Evolutionary conservation across 2,329 filamentous ascomycete species (phyloP).

Genomic region (Torrubiellomyces zombiae): DNA sequence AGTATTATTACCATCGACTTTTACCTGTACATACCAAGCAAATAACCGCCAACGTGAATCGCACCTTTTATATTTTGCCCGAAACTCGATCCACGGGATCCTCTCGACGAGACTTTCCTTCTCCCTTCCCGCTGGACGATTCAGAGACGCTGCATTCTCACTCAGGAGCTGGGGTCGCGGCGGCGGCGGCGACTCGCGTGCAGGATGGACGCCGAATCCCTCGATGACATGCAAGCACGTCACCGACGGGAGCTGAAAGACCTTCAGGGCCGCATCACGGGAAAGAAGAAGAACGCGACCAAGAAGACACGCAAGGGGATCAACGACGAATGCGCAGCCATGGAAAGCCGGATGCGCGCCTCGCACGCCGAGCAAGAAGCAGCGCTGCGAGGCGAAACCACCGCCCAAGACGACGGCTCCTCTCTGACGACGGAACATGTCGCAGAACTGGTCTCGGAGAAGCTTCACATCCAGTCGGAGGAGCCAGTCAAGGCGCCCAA

Average conservation of each 20-base stretch:
- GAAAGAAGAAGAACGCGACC: conserved; percentile 91
- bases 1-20: no score
- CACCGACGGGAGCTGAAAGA: conserved; percentile 85
- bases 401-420: background rate
- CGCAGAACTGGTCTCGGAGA: background rate
- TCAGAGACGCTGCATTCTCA: no score
- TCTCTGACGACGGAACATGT: background rate
- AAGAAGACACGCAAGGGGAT: conserved; percentile 69
- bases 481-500: conserved; percentile 27
- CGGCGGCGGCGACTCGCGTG: background rate
- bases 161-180: background rate
- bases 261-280: conserved; percentile 68
- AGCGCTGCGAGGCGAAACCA: conserved; percentile 16
- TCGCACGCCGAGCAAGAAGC: conserved; percentile 46
- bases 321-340: conserved; percentile 56
- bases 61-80: no score
- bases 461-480: conserved; percentile 1
- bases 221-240: conserved; percentile 62
- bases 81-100: no score
- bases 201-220: conserved; percentile 26
- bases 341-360: conserved; percentile 51
- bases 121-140: no score
- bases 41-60: no score
- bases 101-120: no score
- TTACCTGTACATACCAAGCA: no score